A percentile compares a stretch with the other conserved stretches of the same genome.
These are phyloP conservation scores for Trichosanthes cucumerina DNA, from an alignment of 306 rosid species.

Conservation along the genomic window DNA sequence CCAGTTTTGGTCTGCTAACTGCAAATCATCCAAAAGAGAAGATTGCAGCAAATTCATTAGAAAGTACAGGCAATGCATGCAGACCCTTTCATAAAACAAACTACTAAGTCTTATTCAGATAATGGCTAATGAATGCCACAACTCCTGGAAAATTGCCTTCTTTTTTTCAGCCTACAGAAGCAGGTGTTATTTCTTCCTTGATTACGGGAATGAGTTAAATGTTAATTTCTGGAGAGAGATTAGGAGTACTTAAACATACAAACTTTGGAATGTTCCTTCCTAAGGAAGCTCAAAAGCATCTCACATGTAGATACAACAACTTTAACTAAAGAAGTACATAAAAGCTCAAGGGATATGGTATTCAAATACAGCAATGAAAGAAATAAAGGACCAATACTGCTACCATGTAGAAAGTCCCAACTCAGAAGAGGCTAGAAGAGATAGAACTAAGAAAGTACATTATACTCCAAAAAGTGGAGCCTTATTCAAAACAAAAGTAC, in stretches of 20 bases:
- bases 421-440: slow-evolving; percentile 14
- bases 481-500: slow-evolving; percentile 65
- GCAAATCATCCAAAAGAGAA: slow-evolving; percentile 22
- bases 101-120: neutral
- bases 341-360: slow-evolving; percentile 13
- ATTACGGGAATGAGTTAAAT: neutral
- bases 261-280: neutral
- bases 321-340: neutral
- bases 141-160: neutral
- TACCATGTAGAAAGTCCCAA: slow-evolving; percentile 18
- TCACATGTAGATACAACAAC: neutral
- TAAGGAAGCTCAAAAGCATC: neutral
- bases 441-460: slow-evolving; percentile 14
- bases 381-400: slow-evolving; percentile 18
- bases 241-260: neutral
- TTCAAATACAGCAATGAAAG: neutral
- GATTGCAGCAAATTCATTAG: neutral
- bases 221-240: neutral
- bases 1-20: slow-evolving; percentile 85
- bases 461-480: slow-evolving; percentile 32
- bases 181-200: neutral
- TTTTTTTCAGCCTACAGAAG: neutral
- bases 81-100: neutral
- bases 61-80: neutral
- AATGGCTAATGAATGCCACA: neutral